These are phyloP conservation scores for Clarireedia hainanense DNA, from an alignment of 2,329 filamentous ascomycete genomes.

Conservation along the genomic window DNA sequence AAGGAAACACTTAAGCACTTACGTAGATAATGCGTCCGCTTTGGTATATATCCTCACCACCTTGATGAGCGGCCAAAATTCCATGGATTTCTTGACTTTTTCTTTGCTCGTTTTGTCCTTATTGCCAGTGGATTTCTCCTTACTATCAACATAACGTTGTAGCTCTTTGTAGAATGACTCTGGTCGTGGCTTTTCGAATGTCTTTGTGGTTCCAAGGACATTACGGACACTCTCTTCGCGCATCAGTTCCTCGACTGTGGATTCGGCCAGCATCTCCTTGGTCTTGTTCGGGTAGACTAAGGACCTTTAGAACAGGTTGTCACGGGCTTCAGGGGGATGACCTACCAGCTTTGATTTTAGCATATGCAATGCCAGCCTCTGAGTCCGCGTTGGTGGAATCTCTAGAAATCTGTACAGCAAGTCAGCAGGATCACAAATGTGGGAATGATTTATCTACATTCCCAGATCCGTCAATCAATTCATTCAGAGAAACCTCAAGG, in stretches of 20 bases:
- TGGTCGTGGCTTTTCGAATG: slow-evolving; percentile 12
- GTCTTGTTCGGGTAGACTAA: slow-evolving; percentile 36
- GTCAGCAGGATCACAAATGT: slow-evolving; percentile 16
- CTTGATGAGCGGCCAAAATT: slow-evolving; percentile 34
- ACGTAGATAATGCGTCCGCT: slow-evolving; percentile 34
- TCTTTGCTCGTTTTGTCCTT: slow-evolving; percentile 31
- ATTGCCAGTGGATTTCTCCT: slow-evolving; percentile 27
- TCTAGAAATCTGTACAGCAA: slow-evolving; percentile 22
- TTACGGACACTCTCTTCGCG: slow-evolving; percentile 9
- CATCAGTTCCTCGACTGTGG: slow-evolving; percentile 20
- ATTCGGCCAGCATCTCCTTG: slow-evolving; percentile 30
- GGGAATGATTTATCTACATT: slow-evolving; percentile 20
- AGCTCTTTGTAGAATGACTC: slow-evolving; percentile 18
- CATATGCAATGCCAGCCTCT: slow-evolving; percentile 38
- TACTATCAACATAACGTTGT: slow-evolving; percentile 21
- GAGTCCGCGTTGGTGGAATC: slow-evolving; percentile 16
- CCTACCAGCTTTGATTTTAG: slow-evolving; percentile 39
- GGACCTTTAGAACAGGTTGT: slow-evolving; percentile 17
- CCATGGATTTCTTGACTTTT: slow-evolving; percentile 28
- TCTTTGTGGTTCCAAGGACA: slow-evolving; percentile 18
- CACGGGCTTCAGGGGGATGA: slow-evolving; percentile 28
- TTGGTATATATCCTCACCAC: slow-evolving; percentile 37
- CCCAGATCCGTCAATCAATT: slow-evolving; percentile 14
- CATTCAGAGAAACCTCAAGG: slow-evolving; percentile 12
- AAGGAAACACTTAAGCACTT: neutral